Evolutionary conservation across 1,284 basidiomycete species (phyloP).

Genomic region (Puccinia triticina): DNA sequence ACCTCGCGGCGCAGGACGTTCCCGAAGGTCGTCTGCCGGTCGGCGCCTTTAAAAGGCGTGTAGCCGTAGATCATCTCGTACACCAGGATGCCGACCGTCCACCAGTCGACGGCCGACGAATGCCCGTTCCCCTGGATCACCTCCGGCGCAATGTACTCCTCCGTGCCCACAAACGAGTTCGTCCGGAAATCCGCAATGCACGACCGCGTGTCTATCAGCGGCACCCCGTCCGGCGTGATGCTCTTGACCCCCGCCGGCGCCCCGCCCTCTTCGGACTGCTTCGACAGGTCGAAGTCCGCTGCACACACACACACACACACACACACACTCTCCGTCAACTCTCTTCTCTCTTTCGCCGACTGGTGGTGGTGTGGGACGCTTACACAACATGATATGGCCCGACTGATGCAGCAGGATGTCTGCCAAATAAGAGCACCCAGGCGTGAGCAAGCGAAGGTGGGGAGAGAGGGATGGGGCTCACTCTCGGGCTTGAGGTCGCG

Average conservation of each 20-base stretch:
- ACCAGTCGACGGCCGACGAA: conserved; percentile 98
- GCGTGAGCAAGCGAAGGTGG: neutral
- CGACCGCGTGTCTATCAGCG: conserved; percentile 91
- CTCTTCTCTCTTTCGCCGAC: too few relatives aligned
- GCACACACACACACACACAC: neutral
- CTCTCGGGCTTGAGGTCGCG: conserved; percentile 99
- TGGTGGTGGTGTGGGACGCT: neutral
- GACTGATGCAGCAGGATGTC: conserved; percentile 98
- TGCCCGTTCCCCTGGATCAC: conserved; percentile 97
- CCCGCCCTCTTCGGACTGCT: conserved; percentile 76
- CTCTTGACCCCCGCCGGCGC: conserved; percentile 88
- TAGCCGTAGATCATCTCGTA: conserved; percentile 93
- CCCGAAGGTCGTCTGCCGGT: conserved; percentile 92
- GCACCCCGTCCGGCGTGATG: conserved; percentile 84
- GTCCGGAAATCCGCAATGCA: conserved; percentile 98
- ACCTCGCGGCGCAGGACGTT: conserved; percentile 90
- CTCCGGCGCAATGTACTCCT: conserved; percentile 99
- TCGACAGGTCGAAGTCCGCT: conserved; percentile 95
- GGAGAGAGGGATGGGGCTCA: conserved; percentile 62
- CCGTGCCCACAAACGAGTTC: conserved; percentile 98
- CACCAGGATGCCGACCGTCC: conserved; percentile 96
- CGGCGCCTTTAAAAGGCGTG: conserved; percentile 95
- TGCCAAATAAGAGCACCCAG: conserved; percentile 59
- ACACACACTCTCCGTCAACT: neutral
- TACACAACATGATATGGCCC: conserved; percentile 93